Evolutionary conservation across 192 early-diverging fungal species (phyloP).

Genomic region (Coemansia sp.): DNA sequence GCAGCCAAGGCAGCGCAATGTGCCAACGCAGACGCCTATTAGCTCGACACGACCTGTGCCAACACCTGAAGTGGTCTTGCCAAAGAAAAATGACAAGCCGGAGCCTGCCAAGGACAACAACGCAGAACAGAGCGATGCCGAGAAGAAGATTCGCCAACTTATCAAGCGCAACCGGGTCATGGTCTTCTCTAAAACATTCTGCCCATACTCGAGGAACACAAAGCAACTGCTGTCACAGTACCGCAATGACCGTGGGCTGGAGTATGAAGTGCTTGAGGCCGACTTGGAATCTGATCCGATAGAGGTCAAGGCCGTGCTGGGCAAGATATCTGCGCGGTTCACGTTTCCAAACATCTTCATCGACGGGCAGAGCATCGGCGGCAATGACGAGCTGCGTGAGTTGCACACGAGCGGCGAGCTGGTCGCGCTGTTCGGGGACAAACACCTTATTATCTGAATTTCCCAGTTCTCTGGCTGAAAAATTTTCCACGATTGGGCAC

Average conservation of each 20-base stretch:
- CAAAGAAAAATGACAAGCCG: not conserved
- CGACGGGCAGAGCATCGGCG: constrained; percentile 67
- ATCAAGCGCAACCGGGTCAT: constrained; percentile 47
- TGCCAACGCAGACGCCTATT: not conserved
- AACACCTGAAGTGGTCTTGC: not conserved
- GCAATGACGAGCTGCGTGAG: constrained; percentile 57
- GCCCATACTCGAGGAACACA: constrained; percentile 67
- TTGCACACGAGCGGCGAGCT: constrained; percentile 57
- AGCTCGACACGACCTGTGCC: not conserved
- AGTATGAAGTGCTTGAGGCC: constrained; percentile 59
- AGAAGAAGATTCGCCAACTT: constrained; percentile 27
- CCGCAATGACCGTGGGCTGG: constrained; percentile 38
- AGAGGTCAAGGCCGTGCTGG: constrained; percentile 59
- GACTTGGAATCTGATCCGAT: constrained; percentile 48
- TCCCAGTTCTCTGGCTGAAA: not conserved
- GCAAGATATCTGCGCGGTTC: constrained; percentile 55
- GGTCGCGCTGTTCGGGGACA: constrained; percentile 44
- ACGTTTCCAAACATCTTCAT: constrained; percentile 75
- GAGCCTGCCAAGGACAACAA: not conserved
- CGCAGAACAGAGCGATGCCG: constrained; percentile 11
- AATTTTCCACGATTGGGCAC: not conserved
- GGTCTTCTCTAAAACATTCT: constrained; percentile 79
- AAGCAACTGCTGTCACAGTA: constrained; percentile 57
- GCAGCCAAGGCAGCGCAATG: not conserved
- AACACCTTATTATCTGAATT: constrained; percentile 25